Conservation (phyloP, 2,329 filamentous ascomycete genomes). For the Clonostachys sp. region DNA sequence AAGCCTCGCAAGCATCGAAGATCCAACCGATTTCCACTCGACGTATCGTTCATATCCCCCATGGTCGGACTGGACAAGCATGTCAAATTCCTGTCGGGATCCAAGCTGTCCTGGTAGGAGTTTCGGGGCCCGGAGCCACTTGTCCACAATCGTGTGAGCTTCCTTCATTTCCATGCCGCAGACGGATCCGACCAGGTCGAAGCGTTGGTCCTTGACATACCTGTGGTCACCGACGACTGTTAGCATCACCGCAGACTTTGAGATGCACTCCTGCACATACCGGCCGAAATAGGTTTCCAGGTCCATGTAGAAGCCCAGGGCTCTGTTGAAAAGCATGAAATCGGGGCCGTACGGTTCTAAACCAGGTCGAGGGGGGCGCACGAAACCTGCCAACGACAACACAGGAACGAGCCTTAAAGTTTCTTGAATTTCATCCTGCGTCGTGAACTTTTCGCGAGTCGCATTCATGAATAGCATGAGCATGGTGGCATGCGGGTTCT, state of each 20-base stretch:
- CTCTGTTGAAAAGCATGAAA: too few species aligned
- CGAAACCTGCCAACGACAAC: background rate
- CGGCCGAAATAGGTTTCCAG: background rate
- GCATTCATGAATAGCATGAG: constrained; percentile 35
- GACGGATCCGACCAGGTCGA: background rate
- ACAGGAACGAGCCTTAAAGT: background rate
- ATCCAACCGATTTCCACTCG: background rate
- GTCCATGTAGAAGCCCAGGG: too few species aligned
- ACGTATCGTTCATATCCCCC: background rate
- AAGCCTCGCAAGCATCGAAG: too few species aligned
- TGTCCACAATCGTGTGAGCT: constrained; percentile 20
- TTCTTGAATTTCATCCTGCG: background rate
- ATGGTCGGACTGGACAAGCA: background rate
- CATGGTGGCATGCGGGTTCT: constrained; percentile 33
- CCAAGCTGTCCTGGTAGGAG: constrained; percentile 9
- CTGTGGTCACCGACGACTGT: background rate
- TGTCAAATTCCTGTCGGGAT: constrained; percentile 22
- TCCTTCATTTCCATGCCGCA: constrained; percentile 11
- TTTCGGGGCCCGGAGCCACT: constrained; percentile 21
- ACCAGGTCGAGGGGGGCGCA: background rate
- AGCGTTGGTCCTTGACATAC: background rate
- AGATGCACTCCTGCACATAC: background rate
- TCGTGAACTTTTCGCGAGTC: constrained; percentile 9
- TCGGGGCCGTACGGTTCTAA: too few species aligned
- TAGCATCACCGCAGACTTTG: background rate